phyloP scores from a whole-genome alignment of 2,329 filamentous ascomycete genomes.

The Sporothrix sp. region DNA sequence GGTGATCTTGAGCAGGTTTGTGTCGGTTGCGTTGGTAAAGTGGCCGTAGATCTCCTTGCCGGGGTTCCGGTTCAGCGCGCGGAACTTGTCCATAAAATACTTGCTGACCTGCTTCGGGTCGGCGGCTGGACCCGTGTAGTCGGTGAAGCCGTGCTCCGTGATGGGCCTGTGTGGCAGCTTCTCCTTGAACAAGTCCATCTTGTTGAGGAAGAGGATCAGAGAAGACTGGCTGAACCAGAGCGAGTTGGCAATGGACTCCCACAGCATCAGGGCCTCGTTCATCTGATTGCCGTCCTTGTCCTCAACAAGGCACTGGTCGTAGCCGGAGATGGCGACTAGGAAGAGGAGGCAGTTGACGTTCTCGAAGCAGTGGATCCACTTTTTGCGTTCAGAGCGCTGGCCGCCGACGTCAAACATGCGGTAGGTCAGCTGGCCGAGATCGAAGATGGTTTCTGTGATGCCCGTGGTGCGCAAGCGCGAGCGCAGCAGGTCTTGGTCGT shows the following conservation, averaged over 20 bases:
- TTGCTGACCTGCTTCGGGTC: conserved; percentile 67
- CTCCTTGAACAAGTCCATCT: conserved; percentile 75
- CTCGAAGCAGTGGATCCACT: conserved; percentile 96
- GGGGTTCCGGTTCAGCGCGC: conserved; percentile 60
- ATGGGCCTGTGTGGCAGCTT: conserved; percentile 65
- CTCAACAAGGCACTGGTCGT: conserved; percentile 92
- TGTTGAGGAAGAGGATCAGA: conserved; percentile 78
- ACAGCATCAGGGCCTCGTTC: conserved; percentile 80
- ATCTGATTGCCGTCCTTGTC: conserved; percentile 95
- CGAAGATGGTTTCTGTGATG: conserved; percentile 91
- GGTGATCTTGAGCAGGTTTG: conserved; percentile 73
- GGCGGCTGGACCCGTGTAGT: conserved; percentile 62
- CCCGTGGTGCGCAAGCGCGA: conserved; percentile 86
- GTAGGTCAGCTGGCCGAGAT: conserved; percentile 84
- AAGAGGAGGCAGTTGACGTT: conserved; percentile 89
- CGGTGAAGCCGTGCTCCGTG: conserved; percentile 63
- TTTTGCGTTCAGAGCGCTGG: conserved; percentile 86
- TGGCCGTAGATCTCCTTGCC: conserved; percentile 56
- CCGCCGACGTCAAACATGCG: conserved; percentile 95
- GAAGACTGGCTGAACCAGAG: conserved; percentile 78
- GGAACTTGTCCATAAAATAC: conserved; percentile 76
- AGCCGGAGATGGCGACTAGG: conserved; percentile 89
- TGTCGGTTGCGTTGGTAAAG: conserved; percentile 53
- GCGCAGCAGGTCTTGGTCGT: conserved; percentile 88
- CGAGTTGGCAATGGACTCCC: conserved; percentile 76